Evolutionary conservation across 2,329 filamentous ascomycete species (phyloP), one percentile per base, ranked within the genome.

Genomic region (Paecilomyces niveus): DNA sequence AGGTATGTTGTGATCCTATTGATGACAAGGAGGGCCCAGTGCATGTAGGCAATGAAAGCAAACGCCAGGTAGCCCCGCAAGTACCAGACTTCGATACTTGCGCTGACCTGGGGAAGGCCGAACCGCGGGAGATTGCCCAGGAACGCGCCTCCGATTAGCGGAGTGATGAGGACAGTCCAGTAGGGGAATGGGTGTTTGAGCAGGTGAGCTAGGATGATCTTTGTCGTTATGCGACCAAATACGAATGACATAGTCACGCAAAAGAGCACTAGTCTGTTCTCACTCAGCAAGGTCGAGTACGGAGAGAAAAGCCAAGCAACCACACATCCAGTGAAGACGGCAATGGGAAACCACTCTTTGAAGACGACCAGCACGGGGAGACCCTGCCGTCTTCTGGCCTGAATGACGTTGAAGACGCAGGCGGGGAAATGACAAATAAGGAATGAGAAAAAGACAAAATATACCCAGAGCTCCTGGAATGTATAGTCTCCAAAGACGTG

Each of bases 141-240:
- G 1, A 93, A 68, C 6, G 92, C 92, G 56, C 94, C 94, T 55
- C 89, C 89, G 54, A 97, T 83, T 45, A 99, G 85, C 7, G 94
- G 94, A 33, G 84, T 85, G 39, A 97, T 82, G 83, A 97, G 89
- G 54, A 94, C 83, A 10, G 94, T 97, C 92, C 92, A 97, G 82
- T 90, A 95, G 1, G 94, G 94, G 76, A 97, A 99, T 3, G 93
- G 90, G 73, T 97, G 94, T 62, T 86, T 86, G 1, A 94, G 94
- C 55, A 99, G 81, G 74, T 99, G 94, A 2, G 94, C 93, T 18
- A 99, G 86, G 70, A 99, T 99, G 75, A 97, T 97, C 80, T 97
- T 99, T 45, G 94, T 99, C 0, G 94, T 97, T 88, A 99, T 92
- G 65, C 94, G 89, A 35, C 94, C 94, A 74, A 99, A 97, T 59